phyloP scores from a whole-genome alignment of 1,139 yeast genomes.

The Lodderomyces theae region DNA sequence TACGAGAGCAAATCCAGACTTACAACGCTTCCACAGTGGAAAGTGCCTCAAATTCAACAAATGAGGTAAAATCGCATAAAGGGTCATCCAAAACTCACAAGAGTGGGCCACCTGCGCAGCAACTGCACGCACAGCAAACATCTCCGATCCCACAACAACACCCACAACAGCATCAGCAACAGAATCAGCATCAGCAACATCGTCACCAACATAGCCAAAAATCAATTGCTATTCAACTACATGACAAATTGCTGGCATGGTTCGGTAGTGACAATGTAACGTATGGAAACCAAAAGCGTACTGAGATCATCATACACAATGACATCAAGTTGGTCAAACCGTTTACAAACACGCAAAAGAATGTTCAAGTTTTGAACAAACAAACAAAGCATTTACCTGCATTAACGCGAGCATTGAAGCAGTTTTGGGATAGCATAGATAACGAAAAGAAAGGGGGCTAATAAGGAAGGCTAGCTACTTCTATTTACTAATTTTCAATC shows the following conservation, averaged over 20 bases:
- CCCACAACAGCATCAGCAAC: background rate
- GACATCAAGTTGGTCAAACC: conserved; percentile 30
- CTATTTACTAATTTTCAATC: too few relatives aligned
- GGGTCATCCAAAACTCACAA: background rate
- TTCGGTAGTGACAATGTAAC: conserved; percentile 26
- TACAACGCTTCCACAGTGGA: conserved; percentile 8
- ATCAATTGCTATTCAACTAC: conserved; percentile 11
- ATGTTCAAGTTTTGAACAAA: conserved; percentile 22
- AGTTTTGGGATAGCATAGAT: conserved; percentile 54
- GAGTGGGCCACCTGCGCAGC: too few relatives aligned
- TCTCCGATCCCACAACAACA: background rate
- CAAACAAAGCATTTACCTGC: conserved; percentile 38
- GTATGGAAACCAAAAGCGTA: conserved; percentile 20
- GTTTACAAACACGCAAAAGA: conserved; percentile 26
- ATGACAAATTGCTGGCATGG: conserved; percentile 19
- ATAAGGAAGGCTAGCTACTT: too few relatives aligned
- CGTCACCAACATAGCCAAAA: background rate
- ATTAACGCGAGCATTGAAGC: conserved; percentile 53
- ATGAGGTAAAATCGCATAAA: background rate
- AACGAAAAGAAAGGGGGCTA: conserved; percentile 60
- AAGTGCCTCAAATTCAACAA: background rate
- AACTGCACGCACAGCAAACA: background rate
- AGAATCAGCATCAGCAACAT: conserved; percentile 2
- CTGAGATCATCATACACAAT: conserved; percentile 22
- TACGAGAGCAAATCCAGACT: conserved; percentile 16